phyloP scores from a whole-genome alignment of 2,329 filamentous ascomycete genomes.

The Ascochyta koolunga region DNA sequence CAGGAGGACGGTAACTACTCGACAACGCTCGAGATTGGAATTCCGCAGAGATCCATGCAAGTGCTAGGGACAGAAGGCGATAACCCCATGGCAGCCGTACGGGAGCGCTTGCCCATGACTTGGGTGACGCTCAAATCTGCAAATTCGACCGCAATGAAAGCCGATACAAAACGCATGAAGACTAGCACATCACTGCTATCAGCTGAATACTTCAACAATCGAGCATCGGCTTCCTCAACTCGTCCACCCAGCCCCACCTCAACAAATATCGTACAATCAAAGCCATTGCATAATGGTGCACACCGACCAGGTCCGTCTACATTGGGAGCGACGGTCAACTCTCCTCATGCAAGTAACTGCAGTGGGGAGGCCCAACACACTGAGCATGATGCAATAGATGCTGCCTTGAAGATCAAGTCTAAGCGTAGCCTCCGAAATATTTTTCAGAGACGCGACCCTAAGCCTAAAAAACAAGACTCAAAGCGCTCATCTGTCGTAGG shows the following conservation, averaged over 20 bases:
- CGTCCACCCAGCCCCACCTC: not conserved
- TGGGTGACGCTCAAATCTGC: not conserved
- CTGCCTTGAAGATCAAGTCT: conserved; percentile 19
- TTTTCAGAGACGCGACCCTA: conserved; percentile 26
- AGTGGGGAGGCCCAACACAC: not conserved
- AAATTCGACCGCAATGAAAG: not conserved
- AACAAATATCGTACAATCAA: not conserved
- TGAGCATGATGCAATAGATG: not conserved
- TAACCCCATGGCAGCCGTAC: not conserved
- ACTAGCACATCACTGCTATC: not conserved
- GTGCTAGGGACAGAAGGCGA: not conserved
- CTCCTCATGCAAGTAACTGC: not conserved
- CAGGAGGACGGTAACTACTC: not conserved
- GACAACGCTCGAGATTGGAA: not conserved
- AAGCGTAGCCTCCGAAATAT: conserved; percentile 36
- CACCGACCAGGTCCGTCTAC: not conserved
- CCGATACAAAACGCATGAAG: not conserved
- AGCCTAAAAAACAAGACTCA: conserved; percentile 1
- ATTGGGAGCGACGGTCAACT: not conserved
- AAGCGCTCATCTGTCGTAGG: conserved; percentile 25
- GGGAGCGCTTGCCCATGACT: not conserved
- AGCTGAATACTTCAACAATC: not conserved
- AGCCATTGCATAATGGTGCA: not conserved
- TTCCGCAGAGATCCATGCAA: not conserved
- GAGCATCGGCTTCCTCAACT: not conserved